Percentiles rank a stretch among this genome's conserved stretches.
These are phyloP conservation scores for Alloteropsis semialata DNA, from an alignment of 176 grass and related monocot species.

Conservation along the genomic window DNA sequence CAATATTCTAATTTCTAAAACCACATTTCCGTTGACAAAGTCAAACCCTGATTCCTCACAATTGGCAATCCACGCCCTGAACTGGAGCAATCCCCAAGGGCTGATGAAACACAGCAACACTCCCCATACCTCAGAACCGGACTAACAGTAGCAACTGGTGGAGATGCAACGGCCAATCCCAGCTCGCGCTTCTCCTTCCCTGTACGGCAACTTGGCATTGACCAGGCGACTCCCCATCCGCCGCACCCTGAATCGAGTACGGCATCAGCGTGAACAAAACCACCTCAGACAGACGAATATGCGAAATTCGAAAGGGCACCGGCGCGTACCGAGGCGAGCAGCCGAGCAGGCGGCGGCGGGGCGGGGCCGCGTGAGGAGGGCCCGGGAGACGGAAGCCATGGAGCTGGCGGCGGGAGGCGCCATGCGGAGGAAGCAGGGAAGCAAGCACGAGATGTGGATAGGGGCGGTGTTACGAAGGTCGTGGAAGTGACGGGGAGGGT, in stretches of 20 bases:
- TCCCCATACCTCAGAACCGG: slow-evolving; percentile 48
- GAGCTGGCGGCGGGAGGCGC: slow-evolving; percentile 10
- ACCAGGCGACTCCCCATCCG: slow-evolving; percentile 25
- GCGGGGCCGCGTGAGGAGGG: slow-evolving; percentile 39
- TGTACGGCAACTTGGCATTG: slow-evolving; percentile 15
- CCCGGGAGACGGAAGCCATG: slow-evolving; percentile 73
- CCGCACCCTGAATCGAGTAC: slow-evolving; percentile 16
- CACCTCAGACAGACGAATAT: neutral
- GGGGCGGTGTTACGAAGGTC: neutral
- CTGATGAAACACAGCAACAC: neutral
- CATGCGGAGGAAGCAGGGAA: neutral
- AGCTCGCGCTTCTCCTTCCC: slow-evolving; percentile 25
- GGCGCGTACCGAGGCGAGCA: slow-evolving; percentile 18
- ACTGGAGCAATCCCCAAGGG: neutral
- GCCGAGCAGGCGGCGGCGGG: neutral
- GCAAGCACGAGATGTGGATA: neutral
- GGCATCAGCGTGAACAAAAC: neutral
- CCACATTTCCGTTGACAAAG: slow-evolving; percentile 10
- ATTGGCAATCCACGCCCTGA: neutral
- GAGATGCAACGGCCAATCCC: slow-evolving; percentile 26
- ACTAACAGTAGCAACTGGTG: neutral
- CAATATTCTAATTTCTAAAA: neutral
- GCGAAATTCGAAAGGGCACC: neutral
- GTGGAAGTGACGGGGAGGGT: slow-evolving; percentile 14
- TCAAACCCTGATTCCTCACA: neutral